Percentiles rank a stretch among this genome's conserved stretches.
phyloP scores from a whole-genome alignment of 306 rosid species.

The Glycyrrhiza uralensis region DNA sequence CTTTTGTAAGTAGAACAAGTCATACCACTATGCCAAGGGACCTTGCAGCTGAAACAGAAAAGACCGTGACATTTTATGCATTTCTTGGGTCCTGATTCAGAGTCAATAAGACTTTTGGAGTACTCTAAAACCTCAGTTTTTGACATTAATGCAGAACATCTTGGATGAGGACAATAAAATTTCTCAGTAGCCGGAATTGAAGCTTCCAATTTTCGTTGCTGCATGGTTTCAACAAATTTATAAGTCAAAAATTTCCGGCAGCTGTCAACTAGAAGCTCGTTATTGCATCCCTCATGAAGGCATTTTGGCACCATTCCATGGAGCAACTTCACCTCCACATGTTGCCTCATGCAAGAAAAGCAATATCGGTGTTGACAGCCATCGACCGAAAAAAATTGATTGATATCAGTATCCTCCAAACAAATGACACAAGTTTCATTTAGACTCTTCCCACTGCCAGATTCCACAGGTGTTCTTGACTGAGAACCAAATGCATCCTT shows the following conservation, averaged over 20 bases:
- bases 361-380: conserved; percentile 72
- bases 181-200: conserved; percentile 57
- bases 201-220: conserved; percentile 59
- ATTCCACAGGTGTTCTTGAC: conserved; percentile 30
- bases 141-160: conserved; percentile 68
- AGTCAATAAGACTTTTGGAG: conserved; percentile 29
- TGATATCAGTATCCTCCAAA: conserved; percentile 57
- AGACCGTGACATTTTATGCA: conserved; percentile 61
- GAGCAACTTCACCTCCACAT: conserved; percentile 73
- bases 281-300: conserved; percentile 63
- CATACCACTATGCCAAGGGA: conserved; percentile 70
- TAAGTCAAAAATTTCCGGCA: conserved; percentile 64
- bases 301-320: conserved; percentile 60
- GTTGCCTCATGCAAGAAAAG: conserved; percentile 74
- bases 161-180: conserved; percentile 77
- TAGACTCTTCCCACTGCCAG: conserved; percentile 20
- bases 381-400: conserved; percentile 55
- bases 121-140: conserved; percentile 58
- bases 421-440: conserved; percentile 66
- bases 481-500: conserved; percentile 64
- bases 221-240: conserved; percentile 49
- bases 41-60: conserved; percentile 70
- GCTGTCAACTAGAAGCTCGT: conserved; percentile 54
- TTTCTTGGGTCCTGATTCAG: conserved; percentile 45
- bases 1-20: conserved; percentile 43